These are phyloP conservation scores for Kalanchoe fedtschenkoi DNA, from an alignment of 164 flowering plant genomes.

Conservation along the genomic window DNA sequence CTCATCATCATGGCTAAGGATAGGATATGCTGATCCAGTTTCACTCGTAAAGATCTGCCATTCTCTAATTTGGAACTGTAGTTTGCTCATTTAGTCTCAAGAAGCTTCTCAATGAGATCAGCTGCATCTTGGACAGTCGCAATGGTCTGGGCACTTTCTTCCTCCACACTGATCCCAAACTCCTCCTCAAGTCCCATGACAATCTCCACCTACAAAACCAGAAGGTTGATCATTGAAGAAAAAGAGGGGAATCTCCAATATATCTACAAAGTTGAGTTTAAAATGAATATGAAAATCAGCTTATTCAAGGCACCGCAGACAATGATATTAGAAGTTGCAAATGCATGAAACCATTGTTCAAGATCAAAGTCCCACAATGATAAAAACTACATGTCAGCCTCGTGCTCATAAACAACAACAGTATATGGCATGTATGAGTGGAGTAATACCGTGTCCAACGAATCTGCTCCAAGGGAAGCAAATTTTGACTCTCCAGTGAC, in stretches of 20 bases:
- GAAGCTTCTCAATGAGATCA: slow-evolving; percentile 6
- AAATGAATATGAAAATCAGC: not conserved
- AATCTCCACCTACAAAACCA: slow-evolving; percentile 8
- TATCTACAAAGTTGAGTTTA: not conserved
- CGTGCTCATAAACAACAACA: too few relatives aligned
- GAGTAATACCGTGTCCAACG: slow-evolving; percentile 62
- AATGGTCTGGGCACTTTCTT: slow-evolving; percentile 7
- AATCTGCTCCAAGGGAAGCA: slow-evolving; percentile 67
- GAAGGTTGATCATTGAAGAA: too few relatives aligned
- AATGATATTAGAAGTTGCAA: too few relatives aligned
- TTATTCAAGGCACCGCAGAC: not conserved
- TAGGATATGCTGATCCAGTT: not conserved
- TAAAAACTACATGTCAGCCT: not conserved
- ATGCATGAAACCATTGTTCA: too few relatives aligned
- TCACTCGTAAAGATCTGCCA: not conserved
- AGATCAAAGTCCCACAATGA: too few relatives aligned
- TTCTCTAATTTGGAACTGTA: not conserved
- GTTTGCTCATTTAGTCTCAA: not conserved
- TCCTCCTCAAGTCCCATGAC: slow-evolving; percentile 9
- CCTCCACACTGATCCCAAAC: slow-evolving; percentile 9
- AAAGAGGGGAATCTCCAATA: not conserved
- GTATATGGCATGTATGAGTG: not conserved
- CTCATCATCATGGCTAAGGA: not conserved
- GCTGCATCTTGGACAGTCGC: slow-evolving; percentile 9
- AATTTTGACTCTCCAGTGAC: slow-evolving; percentile 50